A percentile compares a stretch with the other conserved stretches of the same genome.
Conservation (phyloP, 2,329 filamentous ascomycete species). For the Talaromyces amestolkiae region DNA sequence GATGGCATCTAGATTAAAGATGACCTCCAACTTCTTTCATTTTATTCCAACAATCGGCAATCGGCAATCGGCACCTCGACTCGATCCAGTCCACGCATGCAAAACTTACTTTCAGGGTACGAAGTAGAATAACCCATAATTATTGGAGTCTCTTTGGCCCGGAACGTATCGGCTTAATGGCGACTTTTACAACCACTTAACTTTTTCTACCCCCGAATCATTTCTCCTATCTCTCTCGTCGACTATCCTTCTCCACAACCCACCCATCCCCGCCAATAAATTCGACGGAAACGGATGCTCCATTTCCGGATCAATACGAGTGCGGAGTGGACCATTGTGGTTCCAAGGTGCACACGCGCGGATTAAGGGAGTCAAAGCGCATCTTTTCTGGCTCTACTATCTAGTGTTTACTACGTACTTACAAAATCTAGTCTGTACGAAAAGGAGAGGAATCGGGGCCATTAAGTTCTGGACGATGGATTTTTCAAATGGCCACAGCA, state of each 20-base stretch:
- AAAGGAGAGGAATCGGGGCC: neutral
- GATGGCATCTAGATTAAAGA: neutral
- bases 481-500: neutral
- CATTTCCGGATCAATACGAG: neutral
- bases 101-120: neutral
- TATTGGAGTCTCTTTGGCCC: no score
- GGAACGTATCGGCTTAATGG: neutral
- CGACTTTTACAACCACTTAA: neutral
- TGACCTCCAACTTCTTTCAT: neutral
- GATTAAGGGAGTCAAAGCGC: neutral
- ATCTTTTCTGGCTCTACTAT: neutral
- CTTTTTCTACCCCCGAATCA: neutral
- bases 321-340: neutral
- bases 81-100: neutral
- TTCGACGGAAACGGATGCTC: neutral
- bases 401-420: neutral
- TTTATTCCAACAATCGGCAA: neutral
- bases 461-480: neutral
- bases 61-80: neutral
- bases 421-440: no score
- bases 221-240: neutral
- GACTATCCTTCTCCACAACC: neutral
- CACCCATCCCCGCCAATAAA: neutral
- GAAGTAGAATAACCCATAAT: no score
- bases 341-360: neutral